Conservation (phyloP, 2,329 filamentous ascomycete genomes). For the Cladobotryum mycophilum region DNA sequence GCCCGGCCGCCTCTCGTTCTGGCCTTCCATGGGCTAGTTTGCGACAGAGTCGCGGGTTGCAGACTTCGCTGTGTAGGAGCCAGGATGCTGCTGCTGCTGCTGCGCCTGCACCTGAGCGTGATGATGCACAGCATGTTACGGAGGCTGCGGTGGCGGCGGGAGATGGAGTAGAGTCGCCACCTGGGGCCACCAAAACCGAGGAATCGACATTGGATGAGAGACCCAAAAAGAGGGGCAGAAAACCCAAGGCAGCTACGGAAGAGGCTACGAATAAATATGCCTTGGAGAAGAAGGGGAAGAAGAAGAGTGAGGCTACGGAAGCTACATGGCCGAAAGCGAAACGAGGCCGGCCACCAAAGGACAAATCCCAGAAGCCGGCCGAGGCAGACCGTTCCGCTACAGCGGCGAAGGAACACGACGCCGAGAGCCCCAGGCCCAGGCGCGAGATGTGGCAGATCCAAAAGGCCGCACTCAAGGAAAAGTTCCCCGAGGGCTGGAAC, state of each 20-base stretch:
- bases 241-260: not conserved
- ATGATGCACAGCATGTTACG: conserved; percentile 12
- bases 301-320: not conserved
- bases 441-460: conserved; percentile 64
- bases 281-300: not conserved
- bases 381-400: not conserved
- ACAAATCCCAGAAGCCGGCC: not conserved
- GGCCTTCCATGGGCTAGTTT: conserved; percentile 4
- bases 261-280: not conserved
- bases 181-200: not conserved
- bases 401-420: not conserved
- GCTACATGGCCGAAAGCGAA: not conserved
- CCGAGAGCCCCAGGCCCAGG: conserved; percentile 12
- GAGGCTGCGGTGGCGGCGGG: not conserved
- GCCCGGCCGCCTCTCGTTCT: not conserved
- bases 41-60: conserved; percentile 19
- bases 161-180: not conserved
- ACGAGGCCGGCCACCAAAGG: not conserved
- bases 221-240: not conserved
- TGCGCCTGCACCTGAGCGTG: not conserved
- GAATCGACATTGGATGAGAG: not conserved
- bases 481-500: conserved; percentile 76
- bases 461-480: conserved; percentile 66
- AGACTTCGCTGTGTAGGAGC: conserved; percentile 14
- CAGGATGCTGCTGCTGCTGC: conserved; percentile 14